phyloP scores from a whole-genome alignment of 257 asterid genomes.

The Mitragyna speciosa region DNA sequence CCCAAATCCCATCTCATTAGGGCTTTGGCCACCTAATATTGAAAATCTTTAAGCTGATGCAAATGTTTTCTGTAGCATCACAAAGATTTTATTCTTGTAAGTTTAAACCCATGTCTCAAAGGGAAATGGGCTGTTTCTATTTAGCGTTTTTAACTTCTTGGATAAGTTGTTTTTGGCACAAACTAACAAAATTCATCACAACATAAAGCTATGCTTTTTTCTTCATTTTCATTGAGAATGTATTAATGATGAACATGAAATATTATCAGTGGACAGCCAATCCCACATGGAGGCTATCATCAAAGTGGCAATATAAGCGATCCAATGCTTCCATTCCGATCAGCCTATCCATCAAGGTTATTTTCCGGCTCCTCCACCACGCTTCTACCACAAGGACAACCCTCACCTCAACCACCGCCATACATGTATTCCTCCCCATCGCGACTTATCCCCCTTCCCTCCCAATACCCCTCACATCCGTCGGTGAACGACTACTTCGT shows the following conservation, averaged over 20 bases:
- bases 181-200: no score
- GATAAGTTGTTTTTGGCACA: neutral
- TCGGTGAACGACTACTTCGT: conserved; percentile 52
- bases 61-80: neutral
- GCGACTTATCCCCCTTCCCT: conserved; percentile 45
- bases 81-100: neutral
- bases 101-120: neutral
- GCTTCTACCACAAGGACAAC: conserved; percentile 32
- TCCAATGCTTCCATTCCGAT: conserved; percentile 43
- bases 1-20: neutral
- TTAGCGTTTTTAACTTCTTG: neutral
- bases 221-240: neutral
- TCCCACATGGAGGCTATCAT: conserved; percentile 55
- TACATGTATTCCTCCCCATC: conserved; percentile 59
- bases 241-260: neutral
- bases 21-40: neutral
- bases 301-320: conserved; percentile 42
- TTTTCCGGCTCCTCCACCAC: conserved; percentile 40
- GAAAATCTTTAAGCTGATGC: neutral
- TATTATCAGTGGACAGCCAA: conserved; percentile 51
- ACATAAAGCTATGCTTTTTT: no score
- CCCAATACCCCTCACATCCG: conserved; percentile 28
- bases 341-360: conserved; percentile 57
- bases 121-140: neutral
- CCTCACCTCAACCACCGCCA: conserved; percentile 24